Evolutionary conservation across 73 alveolate genomes (phyloP).

Genomic region (Stentor coeruleus): DNA sequence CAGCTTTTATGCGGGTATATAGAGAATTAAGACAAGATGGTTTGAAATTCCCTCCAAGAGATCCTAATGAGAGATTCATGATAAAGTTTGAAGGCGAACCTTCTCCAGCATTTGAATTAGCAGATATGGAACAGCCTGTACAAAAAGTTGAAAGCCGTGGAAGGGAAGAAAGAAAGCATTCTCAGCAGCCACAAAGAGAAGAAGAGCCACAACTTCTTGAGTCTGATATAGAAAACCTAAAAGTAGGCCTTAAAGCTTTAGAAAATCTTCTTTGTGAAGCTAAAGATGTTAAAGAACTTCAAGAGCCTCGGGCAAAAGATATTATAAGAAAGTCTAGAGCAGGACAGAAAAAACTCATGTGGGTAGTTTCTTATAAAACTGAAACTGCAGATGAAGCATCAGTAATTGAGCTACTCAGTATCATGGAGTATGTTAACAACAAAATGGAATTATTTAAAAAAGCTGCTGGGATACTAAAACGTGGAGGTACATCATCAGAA

Average conservation of each 20-base stretch:
- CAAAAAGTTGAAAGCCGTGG: background rate
- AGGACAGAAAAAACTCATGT: background rate
- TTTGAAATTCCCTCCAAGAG: slow-evolving; percentile 58
- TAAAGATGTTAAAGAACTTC: background rate
- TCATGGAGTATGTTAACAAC: slow-evolving; percentile 43
- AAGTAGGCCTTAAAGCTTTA: background rate
- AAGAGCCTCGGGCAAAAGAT: background rate
- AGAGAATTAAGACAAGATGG: slow-evolving; percentile 54
- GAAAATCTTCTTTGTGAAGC: background rate
- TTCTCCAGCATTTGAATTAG: slow-evolving; percentile 63
- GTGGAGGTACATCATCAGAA: slow-evolving; percentile 30
- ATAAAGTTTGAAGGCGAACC: slow-evolving; percentile 51
- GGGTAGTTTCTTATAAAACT: background rate
- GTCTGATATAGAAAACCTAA: background rate
- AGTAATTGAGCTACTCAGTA: slow-evolving; percentile 27
- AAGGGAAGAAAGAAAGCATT: too few species aligned
- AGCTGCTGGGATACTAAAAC: slow-evolving; percentile 26
- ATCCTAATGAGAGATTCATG: slow-evolving; percentile 54
- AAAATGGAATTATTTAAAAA: slow-evolving; percentile 31
- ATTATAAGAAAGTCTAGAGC: background rate
- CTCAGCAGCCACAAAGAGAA: background rate
- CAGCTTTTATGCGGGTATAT: slow-evolving; percentile 49
- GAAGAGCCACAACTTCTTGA: background rate
- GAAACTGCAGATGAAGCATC: slow-evolving; percentile 13
- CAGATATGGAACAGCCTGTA: slow-evolving; percentile 30